These are phyloP conservation scores for Alternaria consortialis DNA, from an alignment of 2,329 filamentous ascomycete genomes.

Conservation along the genomic window DNA sequence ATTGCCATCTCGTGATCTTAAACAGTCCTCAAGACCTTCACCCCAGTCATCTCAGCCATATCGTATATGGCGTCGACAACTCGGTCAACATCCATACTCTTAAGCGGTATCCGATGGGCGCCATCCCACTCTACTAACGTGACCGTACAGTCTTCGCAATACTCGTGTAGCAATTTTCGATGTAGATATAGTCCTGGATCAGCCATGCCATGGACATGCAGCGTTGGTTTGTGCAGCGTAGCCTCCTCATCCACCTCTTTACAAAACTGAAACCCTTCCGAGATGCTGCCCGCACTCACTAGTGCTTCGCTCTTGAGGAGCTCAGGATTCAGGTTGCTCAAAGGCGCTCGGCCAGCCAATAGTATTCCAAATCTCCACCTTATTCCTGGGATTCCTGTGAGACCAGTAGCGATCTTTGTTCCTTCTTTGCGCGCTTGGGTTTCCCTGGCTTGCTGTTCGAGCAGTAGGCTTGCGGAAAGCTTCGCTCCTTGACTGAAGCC, in stretches of 20 bases:
- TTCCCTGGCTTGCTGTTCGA: constrained; percentile 67
- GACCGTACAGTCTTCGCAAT: constrained; percentile 65
- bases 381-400: constrained; percentile 36
- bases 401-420: constrained; percentile 28
- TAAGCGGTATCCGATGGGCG: constrained; percentile 74
- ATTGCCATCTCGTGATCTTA: constrained; percentile 10
- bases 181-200: constrained; percentile 70
- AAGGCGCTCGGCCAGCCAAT: constrained; percentile 68
- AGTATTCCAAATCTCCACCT: constrained; percentile 69
- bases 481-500: constrained; percentile 63
- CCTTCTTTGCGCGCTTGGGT: constrained; percentile 40
- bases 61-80: constrained; percentile 64
- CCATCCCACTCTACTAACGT: constrained; percentile 77
- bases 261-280: constrained; percentile 53
- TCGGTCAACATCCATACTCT: constrained; percentile 68
- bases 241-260: constrained; percentile 53
- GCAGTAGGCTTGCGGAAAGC: constrained; percentile 56
- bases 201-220: constrained; percentile 73
- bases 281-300: constrained; percentile 54
- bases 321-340: constrained; percentile 62
- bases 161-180: constrained; percentile 64
- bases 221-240: constrained; percentile 66
- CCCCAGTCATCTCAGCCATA: constrained; percentile 61
- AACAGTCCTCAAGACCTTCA: constrained; percentile 46
- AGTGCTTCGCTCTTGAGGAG: constrained; percentile 49